These are phyloP conservation scores for Scutellaria baicalensis DNA, from an alignment of 257 asterid genomes.

Conservation along the genomic window DNA sequence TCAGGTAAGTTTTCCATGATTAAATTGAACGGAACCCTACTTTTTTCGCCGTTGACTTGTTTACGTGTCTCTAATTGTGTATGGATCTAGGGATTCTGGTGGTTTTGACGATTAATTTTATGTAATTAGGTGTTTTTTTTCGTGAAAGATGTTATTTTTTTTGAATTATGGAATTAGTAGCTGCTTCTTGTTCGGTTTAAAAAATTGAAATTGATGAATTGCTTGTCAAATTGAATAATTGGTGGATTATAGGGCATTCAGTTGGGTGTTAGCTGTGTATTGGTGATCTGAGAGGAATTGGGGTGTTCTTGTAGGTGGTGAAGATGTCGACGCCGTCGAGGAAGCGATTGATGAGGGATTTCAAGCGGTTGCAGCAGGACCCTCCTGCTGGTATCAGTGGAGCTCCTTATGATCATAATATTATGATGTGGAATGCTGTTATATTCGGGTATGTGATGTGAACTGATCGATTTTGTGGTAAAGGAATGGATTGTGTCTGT, in stretches of 20 bases:
- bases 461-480: background rate
- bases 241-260: background rate
- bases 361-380: slow-evolving; percentile 87
- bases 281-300: background rate
- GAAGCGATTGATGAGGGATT: slow-evolving; percentile 94
- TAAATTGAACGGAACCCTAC: slow-evolving; percentile 2
- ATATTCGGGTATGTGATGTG: slow-evolving; percentile 61
- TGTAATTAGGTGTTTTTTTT: background rate
- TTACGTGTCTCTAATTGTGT: background rate
- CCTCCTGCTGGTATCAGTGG: slow-evolving; percentile 97
- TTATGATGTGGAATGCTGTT: slow-evolving; percentile 94
- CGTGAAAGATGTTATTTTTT: background rate
- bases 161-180: no score
- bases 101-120: background rate
- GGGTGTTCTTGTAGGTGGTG: slow-evolving; percentile 20
- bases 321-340: slow-evolving; percentile 89
- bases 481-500: background rate
- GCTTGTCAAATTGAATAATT: background rate
- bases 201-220: background rate
- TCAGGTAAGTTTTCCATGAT: slow-evolving; percentile 14
- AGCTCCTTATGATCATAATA: slow-evolving; percentile 84
- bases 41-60: slow-evolving; percentile 7
- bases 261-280: background rate
- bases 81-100: slow-evolving; percentile 22
- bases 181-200: background rate